Conservation (phyloP, 805 yeast species). For the Debaryomyces prosopidis region DNA sequence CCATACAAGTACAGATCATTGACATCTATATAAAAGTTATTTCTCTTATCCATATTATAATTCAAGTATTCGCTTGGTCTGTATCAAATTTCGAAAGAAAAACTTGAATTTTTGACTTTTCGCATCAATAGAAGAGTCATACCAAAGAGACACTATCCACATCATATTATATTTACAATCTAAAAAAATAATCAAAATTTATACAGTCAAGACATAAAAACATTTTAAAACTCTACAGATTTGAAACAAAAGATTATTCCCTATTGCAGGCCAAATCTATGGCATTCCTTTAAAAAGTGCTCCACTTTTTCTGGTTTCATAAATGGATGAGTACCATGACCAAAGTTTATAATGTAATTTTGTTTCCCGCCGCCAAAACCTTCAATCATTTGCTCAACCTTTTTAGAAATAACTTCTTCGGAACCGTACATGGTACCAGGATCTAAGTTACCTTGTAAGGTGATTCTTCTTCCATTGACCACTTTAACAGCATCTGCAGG, state of each 20-base stretch:
- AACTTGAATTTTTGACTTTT: too few species aligned
- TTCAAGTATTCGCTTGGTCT: too few species aligned
- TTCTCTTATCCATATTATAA: background rate
- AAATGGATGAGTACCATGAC: slow-evolving; percentile 98
- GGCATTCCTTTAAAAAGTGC: slow-evolving; percentile 85
- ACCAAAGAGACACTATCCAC: too few species aligned
- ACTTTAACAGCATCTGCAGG: slow-evolving; percentile 83
- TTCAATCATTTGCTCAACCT: slow-evolving; percentile 83
- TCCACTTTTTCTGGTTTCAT: slow-evolving; percentile 91
- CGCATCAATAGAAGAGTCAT: too few species aligned
- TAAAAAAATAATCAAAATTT: too few species aligned
- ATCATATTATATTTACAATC: too few species aligned
- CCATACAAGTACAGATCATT: slow-evolving; percentile 51
- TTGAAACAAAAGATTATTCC: background rate
- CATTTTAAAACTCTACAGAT: too few species aligned
- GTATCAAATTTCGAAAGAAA: too few species aligned
- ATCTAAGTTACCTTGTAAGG: slow-evolving; percentile 92
- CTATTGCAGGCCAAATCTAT: slow-evolving; percentile 63
- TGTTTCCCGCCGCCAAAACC: slow-evolving; percentile 95
- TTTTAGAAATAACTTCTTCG: slow-evolving; percentile 71
- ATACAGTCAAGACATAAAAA: too few species aligned
- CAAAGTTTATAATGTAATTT: slow-evolving; percentile 89
- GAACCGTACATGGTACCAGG: slow-evolving; percentile 95
- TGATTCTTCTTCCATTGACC: slow-evolving; percentile 68
- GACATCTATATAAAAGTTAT: background rate